Conservation (phyloP, 108 stramenopile species). For the Nitzschia inconspicua region DNA sequence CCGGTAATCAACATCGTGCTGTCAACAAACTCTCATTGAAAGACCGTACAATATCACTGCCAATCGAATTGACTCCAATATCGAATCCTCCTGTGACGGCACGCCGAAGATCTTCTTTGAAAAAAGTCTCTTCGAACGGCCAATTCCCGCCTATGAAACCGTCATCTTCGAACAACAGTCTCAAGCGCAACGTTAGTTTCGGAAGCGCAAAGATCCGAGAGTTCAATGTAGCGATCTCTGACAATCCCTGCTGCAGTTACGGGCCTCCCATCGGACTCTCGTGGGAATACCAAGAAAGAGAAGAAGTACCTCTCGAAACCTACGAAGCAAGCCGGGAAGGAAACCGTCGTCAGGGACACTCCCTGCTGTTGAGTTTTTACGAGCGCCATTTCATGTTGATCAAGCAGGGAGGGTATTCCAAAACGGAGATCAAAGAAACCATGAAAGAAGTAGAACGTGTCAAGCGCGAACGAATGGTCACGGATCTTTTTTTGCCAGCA, state of each 20-base stretch:
- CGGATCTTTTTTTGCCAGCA: conserved; percentile 32
- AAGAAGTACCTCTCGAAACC: conserved; percentile 27
- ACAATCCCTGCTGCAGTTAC: conserved; percentile 56
- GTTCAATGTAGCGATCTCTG: conserved; percentile 51
- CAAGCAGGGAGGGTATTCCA: conserved; percentile 40
- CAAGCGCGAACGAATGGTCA: conserved; percentile 38
- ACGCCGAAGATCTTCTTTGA: conserved; percentile 12
- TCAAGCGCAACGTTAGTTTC: conserved; percentile 50
- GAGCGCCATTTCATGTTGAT: conserved; percentile 40
- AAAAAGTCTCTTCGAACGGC: conserved; percentile 16
- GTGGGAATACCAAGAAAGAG: conserved; percentile 52
- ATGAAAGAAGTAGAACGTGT: conserved; percentile 42
- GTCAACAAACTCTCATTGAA: no score
- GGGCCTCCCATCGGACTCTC: conserved; percentile 59
- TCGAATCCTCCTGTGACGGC: not conserved
- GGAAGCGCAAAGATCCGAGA: conserved; percentile 44
- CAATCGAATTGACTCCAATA: no score
- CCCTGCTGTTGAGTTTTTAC: conserved; percentile 41
- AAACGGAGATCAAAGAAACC: conserved; percentile 29
- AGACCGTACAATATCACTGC: no score
- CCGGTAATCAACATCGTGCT: no score
- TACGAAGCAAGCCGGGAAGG: conserved; percentile 21
- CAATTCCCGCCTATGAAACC: not conserved
- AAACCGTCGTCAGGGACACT: conserved; percentile 17
- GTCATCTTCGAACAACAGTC: not conserved